These are phyloP conservation scores for Podospora pseudocomata DNA, from an alignment of 495 filamentous ascomycete species.

Conservation along the genomic window DNA sequence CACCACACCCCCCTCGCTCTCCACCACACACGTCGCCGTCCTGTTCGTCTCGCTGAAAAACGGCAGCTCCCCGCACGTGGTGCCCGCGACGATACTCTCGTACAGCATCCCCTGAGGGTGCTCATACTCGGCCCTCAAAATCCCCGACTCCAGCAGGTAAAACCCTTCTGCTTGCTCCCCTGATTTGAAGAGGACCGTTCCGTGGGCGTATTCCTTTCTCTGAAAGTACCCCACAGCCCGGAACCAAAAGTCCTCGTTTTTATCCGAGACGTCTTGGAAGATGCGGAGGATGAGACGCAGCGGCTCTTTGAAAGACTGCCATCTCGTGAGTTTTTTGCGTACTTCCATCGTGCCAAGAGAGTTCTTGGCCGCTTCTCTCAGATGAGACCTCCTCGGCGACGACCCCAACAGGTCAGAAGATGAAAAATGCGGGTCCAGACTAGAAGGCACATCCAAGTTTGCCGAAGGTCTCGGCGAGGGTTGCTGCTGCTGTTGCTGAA, in stretches of 20 bases:
- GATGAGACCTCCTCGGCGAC: slow-evolving; percentile 74
- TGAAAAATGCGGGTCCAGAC: slow-evolving; percentile 11
- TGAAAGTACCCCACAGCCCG: slow-evolving; percentile 67
- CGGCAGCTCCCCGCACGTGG: slow-evolving; percentile 91
- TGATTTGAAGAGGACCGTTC: slow-evolving; percentile 69
- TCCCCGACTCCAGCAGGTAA: slow-evolving; percentile 86
- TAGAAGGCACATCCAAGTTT: slow-evolving; percentile 53
- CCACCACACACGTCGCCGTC: slow-evolving; percentile 79
- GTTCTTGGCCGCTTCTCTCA: slow-evolving; percentile 71
- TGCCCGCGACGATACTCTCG: slow-evolving; percentile 89
- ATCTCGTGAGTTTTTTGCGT: slow-evolving; percentile 48
- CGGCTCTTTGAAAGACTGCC: slow-evolving; percentile 83
- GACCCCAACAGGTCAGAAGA: slow-evolving; percentile 52
- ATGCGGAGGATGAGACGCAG: slow-evolving; percentile 88
- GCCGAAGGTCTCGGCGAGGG: slow-evolving; percentile 34
- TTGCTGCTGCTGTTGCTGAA: slow-evolving; percentile 22
- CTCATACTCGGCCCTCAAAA: slow-evolving; percentile 84
- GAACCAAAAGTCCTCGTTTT: slow-evolving; percentile 95
- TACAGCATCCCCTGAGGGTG: slow-evolving; percentile 83
- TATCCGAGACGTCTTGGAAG: slow-evolving; percentile 77
- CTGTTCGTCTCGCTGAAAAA: slow-evolving; percentile 89
- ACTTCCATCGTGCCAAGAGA: slow-evolving; percentile 59
- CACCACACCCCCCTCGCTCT: slow-evolving; percentile 62
- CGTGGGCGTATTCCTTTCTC: slow-evolving; percentile 60
- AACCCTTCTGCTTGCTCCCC: slow-evolving; percentile 72